These are phyloP conservation scores for Fulvia fulva DNA, from an alignment of 2,329 filamentous ascomycete genomes.

Conservation along the genomic window DNA sequence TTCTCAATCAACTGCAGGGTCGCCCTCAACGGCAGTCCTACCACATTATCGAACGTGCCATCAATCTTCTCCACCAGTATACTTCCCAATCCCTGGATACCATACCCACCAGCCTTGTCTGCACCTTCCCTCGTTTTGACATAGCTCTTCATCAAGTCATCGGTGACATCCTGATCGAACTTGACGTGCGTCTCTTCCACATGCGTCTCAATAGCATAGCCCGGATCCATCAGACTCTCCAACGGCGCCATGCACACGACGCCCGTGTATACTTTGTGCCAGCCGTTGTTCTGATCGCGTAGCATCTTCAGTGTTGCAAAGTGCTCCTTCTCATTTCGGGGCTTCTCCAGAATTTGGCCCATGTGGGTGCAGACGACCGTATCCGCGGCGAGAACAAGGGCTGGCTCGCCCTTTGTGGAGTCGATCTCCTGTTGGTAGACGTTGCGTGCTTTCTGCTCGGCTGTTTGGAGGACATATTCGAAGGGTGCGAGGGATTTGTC, in stretches of 20 bases:
- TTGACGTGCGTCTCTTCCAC: conserved; percentile 90
- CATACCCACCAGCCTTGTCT: conserved; percentile 96
- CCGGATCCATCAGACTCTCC: conserved; percentile 74
- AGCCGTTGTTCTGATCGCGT: conserved; percentile 59
- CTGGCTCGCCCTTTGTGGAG: conserved; percentile 51
- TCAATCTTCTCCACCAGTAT: conserved; percentile 86
- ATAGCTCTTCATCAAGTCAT: conserved; percentile 79
- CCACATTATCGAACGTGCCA: conserved; percentile 87
- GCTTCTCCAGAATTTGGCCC: conserved; percentile 87
- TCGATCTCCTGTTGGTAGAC: conserved; percentile 62
- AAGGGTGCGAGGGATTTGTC: conserved; percentile 75
- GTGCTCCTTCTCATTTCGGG: conserved; percentile 75
- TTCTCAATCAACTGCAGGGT: conserved; percentile 81
- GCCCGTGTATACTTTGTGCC: conserved; percentile 80
- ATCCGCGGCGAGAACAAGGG: conserved; percentile 21
- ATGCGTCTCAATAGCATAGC: conserved; percentile 74
- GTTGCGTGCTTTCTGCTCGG: conserved; percentile 73
- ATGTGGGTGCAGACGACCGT: conserved; percentile 68
- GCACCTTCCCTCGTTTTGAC: conserved; percentile 83
- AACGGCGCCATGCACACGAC: conserved; percentile 80
- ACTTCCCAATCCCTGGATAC: conserved; percentile 81
- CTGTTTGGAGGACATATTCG: conserved; percentile 88
- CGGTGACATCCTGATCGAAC: conserved; percentile 68
- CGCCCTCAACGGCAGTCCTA: conserved; percentile 78
- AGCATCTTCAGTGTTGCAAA: conserved; percentile 77